Conservation (phyloP, 257 asterid species). For the Catharanthus roseus region DNA sequence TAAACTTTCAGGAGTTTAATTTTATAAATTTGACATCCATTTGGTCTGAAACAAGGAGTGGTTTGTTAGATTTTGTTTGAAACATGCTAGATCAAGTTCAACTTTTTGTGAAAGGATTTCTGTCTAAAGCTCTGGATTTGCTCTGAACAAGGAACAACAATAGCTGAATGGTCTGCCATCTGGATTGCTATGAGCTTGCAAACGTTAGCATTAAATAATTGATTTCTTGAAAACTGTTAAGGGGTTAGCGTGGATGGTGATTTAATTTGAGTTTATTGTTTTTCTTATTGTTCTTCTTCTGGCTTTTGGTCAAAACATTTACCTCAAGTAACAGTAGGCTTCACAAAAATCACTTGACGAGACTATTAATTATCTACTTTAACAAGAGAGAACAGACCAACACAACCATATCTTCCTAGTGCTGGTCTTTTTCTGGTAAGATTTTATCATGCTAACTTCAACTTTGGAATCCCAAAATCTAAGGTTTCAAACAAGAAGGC, state of each 20-base stretch:
- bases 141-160: not conserved
- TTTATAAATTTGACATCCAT: not conserved
- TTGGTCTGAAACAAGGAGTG: not conserved
- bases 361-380: not conserved
- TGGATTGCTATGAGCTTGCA: not conserved
- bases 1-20: not conserved
- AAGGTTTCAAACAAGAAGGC: no score
- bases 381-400: not conserved
- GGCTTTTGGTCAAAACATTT: not conserved
- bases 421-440: not conserved
- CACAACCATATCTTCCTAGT: not conserved
- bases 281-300: not conserved
- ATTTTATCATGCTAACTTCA: not conserved
- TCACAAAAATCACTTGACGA: not conserved
- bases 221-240: not conserved
- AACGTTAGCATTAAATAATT: not conserved
- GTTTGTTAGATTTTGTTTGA: not conserved
- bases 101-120: not conserved
- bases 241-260: no score
- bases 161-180: not conserved
- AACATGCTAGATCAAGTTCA: not conserved
- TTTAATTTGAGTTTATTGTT: no score
- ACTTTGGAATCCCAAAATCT: not conserved
- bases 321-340: not conserved
- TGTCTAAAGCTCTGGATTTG: no score